Percentiles rank a stretch among this genome's conserved stretches.
Evolutionary conservation across 495 filamentous ascomycete species (phyloP).

Genomic region (Schizothecium vesticola): DNA sequence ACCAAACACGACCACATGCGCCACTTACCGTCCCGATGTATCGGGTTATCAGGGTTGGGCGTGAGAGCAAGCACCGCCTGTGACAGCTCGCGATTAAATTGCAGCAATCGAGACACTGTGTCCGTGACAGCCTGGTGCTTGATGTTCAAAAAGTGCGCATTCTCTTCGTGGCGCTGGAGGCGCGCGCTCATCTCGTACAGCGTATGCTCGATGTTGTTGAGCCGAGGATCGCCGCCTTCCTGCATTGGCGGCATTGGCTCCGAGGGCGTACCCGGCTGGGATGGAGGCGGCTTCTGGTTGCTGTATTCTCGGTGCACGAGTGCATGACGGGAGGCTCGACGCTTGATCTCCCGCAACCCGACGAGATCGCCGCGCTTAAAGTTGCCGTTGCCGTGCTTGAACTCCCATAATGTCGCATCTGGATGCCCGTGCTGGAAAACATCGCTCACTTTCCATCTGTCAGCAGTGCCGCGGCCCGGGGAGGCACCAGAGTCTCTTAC

Average conservation of each 20-base stretch:
- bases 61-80: conserved; percentile 64
- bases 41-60: conserved; percentile 58
- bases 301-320: conserved; percentile 94
- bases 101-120: conserved; percentile 63
- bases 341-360: conserved; percentile 91
- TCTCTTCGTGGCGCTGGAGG: conserved; percentile 78
- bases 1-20: conserved; percentile 5
- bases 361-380: conserved; percentile 93
- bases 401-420: conserved; percentile 95
- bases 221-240: conserved; percentile 69
- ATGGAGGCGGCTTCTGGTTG: conserved; percentile 66
- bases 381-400: conserved; percentile 96
- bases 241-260: conserved; percentile 63
- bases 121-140: conserved; percentile 81
- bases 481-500: conserved; percentile 42
- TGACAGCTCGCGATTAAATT: conserved; percentile 69
- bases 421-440: conserved; percentile 97
- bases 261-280: conserved; percentile 77
- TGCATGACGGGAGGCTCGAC: conserved; percentile 91
- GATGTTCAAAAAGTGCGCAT: conserved; percentile 65
- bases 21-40: conserved; percentile 58
- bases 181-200: conserved; percentile 74
- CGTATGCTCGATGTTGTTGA: conserved; percentile 72
- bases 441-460: conserved; percentile 72
- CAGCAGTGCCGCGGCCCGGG: conserved; percentile 8